Base-by-base conservation (phyloP, 495 filamentous ascomycete species). In the Jackrogersella multiformis region DNA sequence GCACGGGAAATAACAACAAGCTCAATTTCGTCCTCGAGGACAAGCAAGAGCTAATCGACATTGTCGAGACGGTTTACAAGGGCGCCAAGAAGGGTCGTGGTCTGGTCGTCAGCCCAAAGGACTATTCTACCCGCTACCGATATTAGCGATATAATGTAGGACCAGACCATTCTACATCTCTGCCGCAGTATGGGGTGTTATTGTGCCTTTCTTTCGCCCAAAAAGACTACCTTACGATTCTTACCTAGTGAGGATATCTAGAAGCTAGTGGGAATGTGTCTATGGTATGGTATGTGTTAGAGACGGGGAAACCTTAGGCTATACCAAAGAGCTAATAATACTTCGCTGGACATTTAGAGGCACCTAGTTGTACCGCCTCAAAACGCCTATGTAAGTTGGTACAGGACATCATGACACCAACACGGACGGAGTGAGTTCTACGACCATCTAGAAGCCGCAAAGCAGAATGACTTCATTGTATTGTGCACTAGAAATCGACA, bases 11-110 rank as follows among this genome's bases (percentile, higher is more conserved):
- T 80, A 99, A 99, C 77, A 98, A 99, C 78, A 76, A 76, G 56
- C 83, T 96, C 71, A 98, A 97, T 78, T 98, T 92, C 88, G 93
- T 98, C 36, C 78, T 97, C 56, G 95, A 98, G 79, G 95, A 99
- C 74, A 98, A 99, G 79, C 95, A 99, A 77, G 95, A 99, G 80
- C 78, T 99, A 73, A 98, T 99, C 70, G 96, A 98, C 79, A 98
- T 99, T 72, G 89, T 97, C 72, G 96, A 99, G 80, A 97, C 94
- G 12, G 94, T 99, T 61, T 99, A 98, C 77, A 90, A 93, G 59
- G 95, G 95, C 12, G 95, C 95, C 2, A 97, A 96, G 86, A 99
- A 98, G 80, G 95, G 95, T 1, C 84, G 94, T 44, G 95, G 95
- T 87, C 78, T 97, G 71, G 95, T 97, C 30, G 94, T 98, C 58